These are phyloP conservation scores for Macaranga tanarius DNA, from an alignment of 441 rosid species.

Conservation along the genomic window DNA sequence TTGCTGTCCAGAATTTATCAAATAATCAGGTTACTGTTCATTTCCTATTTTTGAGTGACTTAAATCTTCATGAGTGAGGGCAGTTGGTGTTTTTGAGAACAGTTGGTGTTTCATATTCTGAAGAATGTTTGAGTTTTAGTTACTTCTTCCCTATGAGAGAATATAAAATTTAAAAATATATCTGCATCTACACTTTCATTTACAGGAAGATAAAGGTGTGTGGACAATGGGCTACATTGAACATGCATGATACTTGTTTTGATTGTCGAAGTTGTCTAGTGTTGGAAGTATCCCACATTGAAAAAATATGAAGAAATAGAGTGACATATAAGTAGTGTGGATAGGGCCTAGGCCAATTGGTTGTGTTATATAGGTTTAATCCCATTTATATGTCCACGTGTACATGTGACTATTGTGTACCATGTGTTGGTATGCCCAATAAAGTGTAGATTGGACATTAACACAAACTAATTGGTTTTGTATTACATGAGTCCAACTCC, in stretches of 20 bases:
- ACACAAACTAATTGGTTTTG: no score
- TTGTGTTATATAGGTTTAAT: no score
- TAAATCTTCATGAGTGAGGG: slow-evolving; percentile 5
- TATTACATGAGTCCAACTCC: no score
- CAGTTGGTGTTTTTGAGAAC: background rate
- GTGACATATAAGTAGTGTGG: no score
- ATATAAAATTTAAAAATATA: background rate
- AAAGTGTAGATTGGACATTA: no score
- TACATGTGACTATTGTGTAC: no score
- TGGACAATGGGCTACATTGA: background rate
- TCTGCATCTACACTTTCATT: background rate
- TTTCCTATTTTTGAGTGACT: slow-evolving; percentile 10
- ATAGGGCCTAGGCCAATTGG: no score
- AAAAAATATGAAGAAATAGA: no score
- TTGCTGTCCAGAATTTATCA: slow-evolving; percentile 77
- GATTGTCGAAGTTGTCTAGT: no score
- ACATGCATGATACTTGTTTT: background rate
- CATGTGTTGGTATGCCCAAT: no score
- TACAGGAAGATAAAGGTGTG: background rate
- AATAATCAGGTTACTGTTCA: slow-evolving; percentile 59
- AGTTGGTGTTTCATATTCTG: background rate
- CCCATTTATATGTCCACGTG: no score
- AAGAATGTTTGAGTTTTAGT: background rate
- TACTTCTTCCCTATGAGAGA: background rate
- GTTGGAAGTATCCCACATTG: no score